Conservation (phyloP, 495 filamentous ascomycete genomes). For the Penicillium odoratum region DNA sequence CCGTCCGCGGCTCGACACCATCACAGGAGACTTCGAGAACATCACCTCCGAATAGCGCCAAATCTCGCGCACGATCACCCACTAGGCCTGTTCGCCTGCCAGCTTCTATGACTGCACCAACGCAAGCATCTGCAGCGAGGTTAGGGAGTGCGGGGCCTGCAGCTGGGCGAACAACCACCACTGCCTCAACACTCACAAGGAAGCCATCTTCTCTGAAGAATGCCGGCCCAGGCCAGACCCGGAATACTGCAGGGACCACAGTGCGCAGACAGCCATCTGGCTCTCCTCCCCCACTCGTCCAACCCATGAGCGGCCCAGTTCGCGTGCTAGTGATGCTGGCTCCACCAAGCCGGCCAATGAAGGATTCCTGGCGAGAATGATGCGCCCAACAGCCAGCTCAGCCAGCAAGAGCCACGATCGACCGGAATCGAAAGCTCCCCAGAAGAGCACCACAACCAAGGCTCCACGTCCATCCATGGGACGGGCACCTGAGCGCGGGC, state of each 20-base stretch:
- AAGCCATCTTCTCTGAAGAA: constrained; percentile 47
- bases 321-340: constrained; percentile 41
- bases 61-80: constrained; percentile 64
- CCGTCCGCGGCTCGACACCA: constrained; percentile 34
- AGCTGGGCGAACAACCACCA: constrained; percentile 46
- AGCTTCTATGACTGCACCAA: constrained; percentile 61
- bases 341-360: constrained; percentile 58
- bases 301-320: constrained; percentile 40
- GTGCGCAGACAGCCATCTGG: constrained; percentile 43
- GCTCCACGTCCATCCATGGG: constrained; percentile 15
- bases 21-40: constrained; percentile 32
- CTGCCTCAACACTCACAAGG: constrained; percentile 34
- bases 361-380: constrained; percentile 87
- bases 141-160: constrained; percentile 39
- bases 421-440: constrained; percentile 45
- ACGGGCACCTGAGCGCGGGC: constrained; percentile 23
- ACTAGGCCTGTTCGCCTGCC: constrained; percentile 63
- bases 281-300: constrained; percentile 38
- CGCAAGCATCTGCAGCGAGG: constrained; percentile 61
- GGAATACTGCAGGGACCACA: constrained; percentile 23
- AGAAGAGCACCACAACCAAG: constrained; percentile 31
- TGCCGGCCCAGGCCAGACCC: constrained; percentile 20
- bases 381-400: constrained; percentile 81
- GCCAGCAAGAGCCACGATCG: constrained; percentile 77
- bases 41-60: constrained; percentile 33